Conservation (phyloP, 805 yeast species). For the Sugiyamaella chiloensis region DNA sequence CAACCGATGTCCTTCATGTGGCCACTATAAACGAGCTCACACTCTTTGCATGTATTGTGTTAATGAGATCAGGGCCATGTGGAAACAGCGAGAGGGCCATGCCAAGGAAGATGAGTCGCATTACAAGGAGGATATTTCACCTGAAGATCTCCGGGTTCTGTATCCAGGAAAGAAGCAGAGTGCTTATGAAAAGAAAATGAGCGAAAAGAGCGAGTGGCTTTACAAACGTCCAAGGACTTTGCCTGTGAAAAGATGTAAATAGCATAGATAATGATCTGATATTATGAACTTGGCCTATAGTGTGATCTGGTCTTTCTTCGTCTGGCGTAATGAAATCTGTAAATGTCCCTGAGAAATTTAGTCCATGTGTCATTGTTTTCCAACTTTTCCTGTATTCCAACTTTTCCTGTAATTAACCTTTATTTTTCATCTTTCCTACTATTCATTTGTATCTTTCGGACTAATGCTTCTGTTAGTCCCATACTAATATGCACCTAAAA, state of each 20-base stretch:
- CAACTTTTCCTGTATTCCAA: no score
- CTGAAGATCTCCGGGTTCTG: conserved; percentile 58
- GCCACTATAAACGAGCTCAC: conserved; percentile 85
- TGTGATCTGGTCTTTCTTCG: no score
- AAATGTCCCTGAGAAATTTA: no score
- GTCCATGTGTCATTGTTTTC: no score
- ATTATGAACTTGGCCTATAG: no score
- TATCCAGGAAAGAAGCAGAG: conserved; percentile 70
- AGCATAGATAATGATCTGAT: no score
- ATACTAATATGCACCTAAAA: no score
- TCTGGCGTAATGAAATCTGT: no score
- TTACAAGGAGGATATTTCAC: conserved; percentile 41
- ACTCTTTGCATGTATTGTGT: conserved; percentile 92
- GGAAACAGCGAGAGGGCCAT: conserved; percentile 44
- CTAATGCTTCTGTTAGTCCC: no score
- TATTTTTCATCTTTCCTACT: no score
- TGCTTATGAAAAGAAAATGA: conserved; percentile 41
- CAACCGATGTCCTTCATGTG: conserved; percentile 94
- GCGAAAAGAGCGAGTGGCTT: conserved; percentile 54
- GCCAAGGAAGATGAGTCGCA: conserved; percentile 21
- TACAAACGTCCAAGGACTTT: conserved; percentile 53
- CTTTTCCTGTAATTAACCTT: no score
- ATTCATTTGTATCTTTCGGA: no score
- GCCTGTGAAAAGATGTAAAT: conserved; percentile 36
- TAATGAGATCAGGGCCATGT: conserved; percentile 68